phyloP scores from a whole-genome alignment of 2,329 filamentous ascomycete species.

The Allantophomopsis cytisporea region DNA sequence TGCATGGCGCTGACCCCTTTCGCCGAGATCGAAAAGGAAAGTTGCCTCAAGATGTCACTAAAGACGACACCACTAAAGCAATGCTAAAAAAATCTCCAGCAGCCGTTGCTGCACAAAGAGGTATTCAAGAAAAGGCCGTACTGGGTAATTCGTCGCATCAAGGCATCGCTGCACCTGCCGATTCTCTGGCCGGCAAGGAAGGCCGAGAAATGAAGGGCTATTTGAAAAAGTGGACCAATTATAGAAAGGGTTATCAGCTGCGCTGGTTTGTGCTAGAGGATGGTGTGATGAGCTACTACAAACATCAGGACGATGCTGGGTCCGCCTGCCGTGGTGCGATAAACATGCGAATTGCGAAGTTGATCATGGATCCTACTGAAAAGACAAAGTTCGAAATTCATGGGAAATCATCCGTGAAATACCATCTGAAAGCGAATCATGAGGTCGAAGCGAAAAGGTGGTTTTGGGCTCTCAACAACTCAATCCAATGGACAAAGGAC shows the following conservation, averaged over 20 bases:
- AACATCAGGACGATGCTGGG: slow-evolving; percentile 94
- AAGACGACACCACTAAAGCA: slow-evolving; percentile 76
- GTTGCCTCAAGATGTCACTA: slow-evolving; percentile 89
- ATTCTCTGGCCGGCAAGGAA: slow-evolving; percentile 65
- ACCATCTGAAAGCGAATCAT: slow-evolving; percentile 94
- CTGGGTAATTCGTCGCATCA: slow-evolving; percentile 54
- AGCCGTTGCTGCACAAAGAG: slow-evolving; percentile 83
- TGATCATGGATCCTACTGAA: slow-evolving; percentile 94
- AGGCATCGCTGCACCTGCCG: slow-evolving; percentile 38
- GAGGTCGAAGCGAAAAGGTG: slow-evolving; percentile 96
- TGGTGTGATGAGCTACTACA: slow-evolving; percentile 96
- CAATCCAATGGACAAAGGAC: slow-evolving; percentile 96
- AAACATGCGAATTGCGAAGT: slow-evolving; percentile 91
- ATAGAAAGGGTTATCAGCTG: slow-evolving; percentile 91
- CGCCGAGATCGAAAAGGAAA: slow-evolving; percentile 90
- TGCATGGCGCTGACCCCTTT: slow-evolving; percentile 94
- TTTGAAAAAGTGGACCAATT: slow-evolving; percentile 99
- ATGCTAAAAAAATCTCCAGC: slow-evolving; percentile 92
- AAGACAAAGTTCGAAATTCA: slow-evolving; percentile 97
- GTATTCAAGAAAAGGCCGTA: slow-evolving; percentile 95
- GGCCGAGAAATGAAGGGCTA: slow-evolving; percentile 97
- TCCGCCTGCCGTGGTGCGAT: slow-evolving; percentile 95
- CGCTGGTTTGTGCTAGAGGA: slow-evolving; percentile 98
- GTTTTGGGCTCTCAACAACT: slow-evolving; percentile 99
- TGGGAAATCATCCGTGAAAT: slow-evolving; percentile 97